Evolutionary conservation across 306 rosid species (phyloP), one percentile per base, ranked within the genome.

Genomic region (Rosa chinensis): DNA sequence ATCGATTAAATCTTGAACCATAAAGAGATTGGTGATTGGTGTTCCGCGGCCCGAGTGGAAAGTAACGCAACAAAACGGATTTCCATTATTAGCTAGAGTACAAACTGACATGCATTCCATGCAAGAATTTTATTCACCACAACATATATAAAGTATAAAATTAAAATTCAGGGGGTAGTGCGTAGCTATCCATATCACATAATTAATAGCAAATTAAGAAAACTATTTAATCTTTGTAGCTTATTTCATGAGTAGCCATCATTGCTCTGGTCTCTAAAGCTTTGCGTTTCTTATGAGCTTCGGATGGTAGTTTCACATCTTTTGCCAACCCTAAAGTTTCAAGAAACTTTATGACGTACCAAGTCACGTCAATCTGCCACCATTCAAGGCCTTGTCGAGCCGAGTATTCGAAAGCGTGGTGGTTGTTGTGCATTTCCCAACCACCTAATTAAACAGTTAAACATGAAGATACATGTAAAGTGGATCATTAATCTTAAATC

Each of bases 391-490:
- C 98, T 69, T 94, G 98, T 72, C 98, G 53, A 35, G 98, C 96
- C 8, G 98, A 94, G 84, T 72, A 90, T 83, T 92, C 98, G 70
- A 94, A 94, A 20, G 98, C 98, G 47, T 94, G 98, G 86, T 94
- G 98, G 47, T 92, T 94, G 78, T 94, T 94, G 77, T 94, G 97
- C 97, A n/a, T n/a, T n/a, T n/a, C 91, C 94, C 85, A 94, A 89
- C 97, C 89, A 92, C 98, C 98, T 93, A 35, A 16, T 28, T 8
- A 58, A 10, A 14, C 3, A 48, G 52, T 11, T 9, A 48, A 48
- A 1, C 3, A 11, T 48, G 52, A 9, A 48, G 52, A 48, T 48
- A 11, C 52, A 48, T 48, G 3, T 13, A 48, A 1, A 48, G 52
- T 5, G 43, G 49, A 45, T 28, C 1, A 28, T 28, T 28, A 28